phyloP scores from a whole-genome alignment of 805 yeast species.

The Hermanozyma aechmeae region DNA sequence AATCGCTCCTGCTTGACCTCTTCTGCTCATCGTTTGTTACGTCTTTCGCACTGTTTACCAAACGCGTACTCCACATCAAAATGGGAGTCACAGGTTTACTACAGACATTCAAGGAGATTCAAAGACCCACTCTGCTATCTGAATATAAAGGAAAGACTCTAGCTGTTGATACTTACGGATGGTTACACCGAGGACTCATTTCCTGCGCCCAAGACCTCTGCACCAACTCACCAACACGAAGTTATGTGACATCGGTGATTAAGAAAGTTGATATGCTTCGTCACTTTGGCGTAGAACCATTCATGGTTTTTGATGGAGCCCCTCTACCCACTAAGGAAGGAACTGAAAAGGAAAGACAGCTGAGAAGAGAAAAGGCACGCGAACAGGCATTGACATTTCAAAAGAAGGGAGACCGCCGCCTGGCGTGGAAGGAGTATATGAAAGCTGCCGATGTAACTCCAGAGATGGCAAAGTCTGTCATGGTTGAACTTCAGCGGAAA shows the following conservation, averaged over 20 bases:
- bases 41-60: too few species aligned
- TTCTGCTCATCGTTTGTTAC: too few species aligned
- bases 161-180: conserved; percentile 94
- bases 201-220: conserved; percentile 81
- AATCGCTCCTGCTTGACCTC: too few species aligned
- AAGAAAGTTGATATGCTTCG: conserved; percentile 58
- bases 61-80: too few species aligned
- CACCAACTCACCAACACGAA: conserved; percentile 57
- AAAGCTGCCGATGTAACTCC: conserved; percentile 85
- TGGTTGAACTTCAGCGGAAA: conserved; percentile 54
- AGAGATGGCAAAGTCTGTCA: conserved; percentile 80
- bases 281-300: conserved; percentile 66
- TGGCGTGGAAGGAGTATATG: conserved; percentile 61
- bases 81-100: conserved; percentile 86
- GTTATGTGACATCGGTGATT: conserved; percentile 61
- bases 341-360: conserved; percentile 60
- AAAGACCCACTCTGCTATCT: conserved; percentile 46
- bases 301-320: conserved; percentile 91
- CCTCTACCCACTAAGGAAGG: conserved; percentile 66
- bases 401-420: conserved; percentile 42
- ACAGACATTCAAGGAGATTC: conserved; percentile 70
- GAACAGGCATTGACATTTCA: conserved; percentile 44
- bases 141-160: conserved; percentile 63
- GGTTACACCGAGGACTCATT: conserved; percentile 85
- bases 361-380: conserved; percentile 48